Evolutionary conservation across 345 rosid species (phyloP), one percentile per base, ranked within the genome.

Genomic region (Camelina sativa): DNA sequence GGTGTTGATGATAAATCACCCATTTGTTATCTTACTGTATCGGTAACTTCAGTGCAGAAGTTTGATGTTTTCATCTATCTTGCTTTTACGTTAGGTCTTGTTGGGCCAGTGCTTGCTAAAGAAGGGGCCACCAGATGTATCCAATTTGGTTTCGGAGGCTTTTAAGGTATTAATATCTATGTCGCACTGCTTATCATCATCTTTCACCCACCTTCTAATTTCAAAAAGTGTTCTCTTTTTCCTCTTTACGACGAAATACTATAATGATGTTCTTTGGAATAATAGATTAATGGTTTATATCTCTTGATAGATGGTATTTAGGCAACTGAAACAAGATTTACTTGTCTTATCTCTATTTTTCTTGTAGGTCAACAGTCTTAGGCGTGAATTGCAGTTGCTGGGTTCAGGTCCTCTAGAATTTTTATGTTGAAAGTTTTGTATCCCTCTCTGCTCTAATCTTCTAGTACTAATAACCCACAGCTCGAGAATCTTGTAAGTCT

Each of bases 91-190:
- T 72, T 73, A 96, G 99, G 98, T 53, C 57, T 96, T 80, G 80
- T 86, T 73, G 97, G 98, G 66, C 91, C 98, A 0, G 85, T 91
- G 73, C 87, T 91, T 79, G 97, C 85, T 8, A 92, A 86, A 80
- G 99, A 89, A 71, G 91, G 86, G 34, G 62, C 76, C 62, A 60
- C 69, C 86, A 8, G 80, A 66, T 75, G 79, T 87, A 55, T 82
- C 92, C 38, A 86, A 78, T 80, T 75, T 87, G 11, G 74, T 91
- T 69, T 82, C 93, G 0, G 96, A 95, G 62, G 87, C 90, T 80
- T 63, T 81, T 66, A 96, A 91, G 99, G 98, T 52, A 9, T 28
- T 28, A 4, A 32, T 43, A 13, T 43, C 53, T 55, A 8, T 28
- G 19, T 28, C 43, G 11, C 43, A 40, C 43, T 40, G 43, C 43